phyloP scores from a whole-genome alignment of 148 eudicot genomes.

The Amaranthus hypochondriacus region DNA sequence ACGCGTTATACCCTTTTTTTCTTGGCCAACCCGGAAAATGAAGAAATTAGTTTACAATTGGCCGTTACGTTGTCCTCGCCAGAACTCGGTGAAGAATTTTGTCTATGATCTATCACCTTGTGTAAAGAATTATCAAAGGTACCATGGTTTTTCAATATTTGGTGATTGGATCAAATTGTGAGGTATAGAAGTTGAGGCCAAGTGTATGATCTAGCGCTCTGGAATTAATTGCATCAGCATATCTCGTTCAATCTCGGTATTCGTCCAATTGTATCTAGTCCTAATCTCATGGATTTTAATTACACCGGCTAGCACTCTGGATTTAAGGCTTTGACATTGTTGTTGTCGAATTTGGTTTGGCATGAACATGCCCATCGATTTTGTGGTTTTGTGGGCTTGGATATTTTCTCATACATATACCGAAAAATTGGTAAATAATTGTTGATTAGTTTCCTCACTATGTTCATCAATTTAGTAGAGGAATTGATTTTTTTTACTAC shows the following conservation, averaged over 20 bases:
- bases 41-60: conserved; percentile 1
- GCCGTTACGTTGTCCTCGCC: background rate
- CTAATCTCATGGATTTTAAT: too few species aligned
- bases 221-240: background rate
- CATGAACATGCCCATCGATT: too few species aligned
- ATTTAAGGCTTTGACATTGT: too few species aligned
- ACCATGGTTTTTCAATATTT: background rate
- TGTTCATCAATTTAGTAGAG: too few species aligned
- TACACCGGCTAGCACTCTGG: too few species aligned
- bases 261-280: background rate
- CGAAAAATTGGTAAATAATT: too few species aligned
- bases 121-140: conserved; percentile 16
- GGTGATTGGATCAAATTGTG: background rate
- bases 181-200: background rate
- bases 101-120: conserved; percentile 4
- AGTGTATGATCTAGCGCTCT: background rate
- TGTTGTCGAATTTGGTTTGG: too few species aligned
- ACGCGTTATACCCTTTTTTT: conserved; percentile 9
- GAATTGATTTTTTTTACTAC: too few species aligned
- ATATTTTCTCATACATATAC: too few species aligned
- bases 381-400: too few species aligned
- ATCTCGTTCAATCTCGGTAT: background rate
- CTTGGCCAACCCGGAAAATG: background rate
- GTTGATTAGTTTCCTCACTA: too few species aligned
- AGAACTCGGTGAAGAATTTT: conserved; percentile 3